Percentiles rank a stretch among this genome's conserved stretches.
These are phyloP conservation scores for Hygrocybe coccinea DNA, from an alignment of 768 basidiomycete genomes.

Conservation along the genomic window DNA sequence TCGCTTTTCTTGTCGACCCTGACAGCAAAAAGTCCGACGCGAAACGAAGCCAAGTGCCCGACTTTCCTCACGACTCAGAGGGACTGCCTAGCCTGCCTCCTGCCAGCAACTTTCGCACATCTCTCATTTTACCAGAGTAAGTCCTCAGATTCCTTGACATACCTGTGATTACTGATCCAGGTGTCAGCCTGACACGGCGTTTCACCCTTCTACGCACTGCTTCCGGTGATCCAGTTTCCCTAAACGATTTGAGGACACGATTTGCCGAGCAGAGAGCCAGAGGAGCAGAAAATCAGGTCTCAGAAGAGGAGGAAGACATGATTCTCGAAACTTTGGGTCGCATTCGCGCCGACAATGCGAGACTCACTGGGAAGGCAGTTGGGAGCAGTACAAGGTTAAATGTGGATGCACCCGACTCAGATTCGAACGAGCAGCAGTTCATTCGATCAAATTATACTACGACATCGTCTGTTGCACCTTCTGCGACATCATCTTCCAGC, in stretches of 20 bases:
- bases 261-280: conserved; percentile 74
- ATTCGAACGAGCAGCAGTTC: conserved; percentile 23
- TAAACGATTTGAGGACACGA: conserved; percentile 60
- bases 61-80: conserved; percentile 19
- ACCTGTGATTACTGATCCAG: conserved; percentile 11
- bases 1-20: conserved; percentile 15
- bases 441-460: conserved; percentile 28
- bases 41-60: conserved; percentile 44
- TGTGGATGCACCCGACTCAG: not conserved
- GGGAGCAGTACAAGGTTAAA: not conserved
- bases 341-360: conserved; percentile 33
- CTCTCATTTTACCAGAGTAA: conserved; percentile 81
- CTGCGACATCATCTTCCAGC: conserved; percentile 43
- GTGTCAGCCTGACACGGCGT: conserved; percentile 64
- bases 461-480: conserved; percentile 36
- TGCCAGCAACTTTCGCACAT: conserved; percentile 76
- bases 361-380: not conserved
- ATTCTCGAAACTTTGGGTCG: conserved; percentile 66
- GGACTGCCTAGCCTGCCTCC: conserved; percentile 57
- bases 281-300: conserved; percentile 62
- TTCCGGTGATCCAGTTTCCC: conserved; percentile 57
- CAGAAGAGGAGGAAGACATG: conserved; percentile 84
- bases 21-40: conserved; percentile 76
- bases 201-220: conserved; percentile 74
- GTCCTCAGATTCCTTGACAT: conserved; percentile 28